Percentiles rank a stretch among this genome's conserved stretches.
Conservation (phyloP, 495 filamentous ascomycete genomes). For the Hypoxylon crocopeplum region DNA sequence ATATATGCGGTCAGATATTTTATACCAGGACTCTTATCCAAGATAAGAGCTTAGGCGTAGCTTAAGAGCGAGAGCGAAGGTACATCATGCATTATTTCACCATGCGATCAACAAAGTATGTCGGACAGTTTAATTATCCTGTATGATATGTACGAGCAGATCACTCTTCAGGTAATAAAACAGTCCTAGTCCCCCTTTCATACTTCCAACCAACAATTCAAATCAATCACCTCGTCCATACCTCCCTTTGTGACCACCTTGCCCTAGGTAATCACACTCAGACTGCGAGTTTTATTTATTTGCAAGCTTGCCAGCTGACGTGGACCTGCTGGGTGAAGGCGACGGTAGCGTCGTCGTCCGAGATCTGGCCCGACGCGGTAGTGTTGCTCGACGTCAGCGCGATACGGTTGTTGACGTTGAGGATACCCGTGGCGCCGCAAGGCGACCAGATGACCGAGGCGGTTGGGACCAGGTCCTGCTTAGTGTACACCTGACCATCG, state of each 20-base stretch:
- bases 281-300: too few species aligned
- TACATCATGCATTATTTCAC: too few species aligned
- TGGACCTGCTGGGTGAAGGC: slow-evolving; percentile 63
- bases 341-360: slow-evolving; percentile 63
- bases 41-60: too few species aligned
- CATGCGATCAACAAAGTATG: too few species aligned
- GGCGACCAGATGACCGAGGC: slow-evolving; percentile 63
- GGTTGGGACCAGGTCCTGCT: slow-evolving; percentile 59
- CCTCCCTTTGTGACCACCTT: not conserved
- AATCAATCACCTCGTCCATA: too few species aligned
- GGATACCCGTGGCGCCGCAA: slow-evolving; percentile 61
- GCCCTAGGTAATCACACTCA: too few species aligned
- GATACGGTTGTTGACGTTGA: slow-evolving; percentile 67
- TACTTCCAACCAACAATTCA: too few species aligned
- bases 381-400: slow-evolving; percentile 54
- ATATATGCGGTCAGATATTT: too few species aligned
- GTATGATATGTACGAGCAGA: too few species aligned
- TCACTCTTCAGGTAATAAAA: slow-evolving; percentile 1
- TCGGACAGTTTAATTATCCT: too few species aligned
- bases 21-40: too few species aligned
- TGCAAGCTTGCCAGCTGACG: slow-evolving; percentile 58
- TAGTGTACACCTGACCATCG: slow-evolving; percentile 62
- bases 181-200: not conserved
- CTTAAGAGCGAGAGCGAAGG: too few species aligned
- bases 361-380: slow-evolving; percentile 55